These are phyloP conservation scores for Mucor mucedo DNA, from an alignment of 371 early-diverging fungal genomes.

Conservation along the genomic window DNA sequence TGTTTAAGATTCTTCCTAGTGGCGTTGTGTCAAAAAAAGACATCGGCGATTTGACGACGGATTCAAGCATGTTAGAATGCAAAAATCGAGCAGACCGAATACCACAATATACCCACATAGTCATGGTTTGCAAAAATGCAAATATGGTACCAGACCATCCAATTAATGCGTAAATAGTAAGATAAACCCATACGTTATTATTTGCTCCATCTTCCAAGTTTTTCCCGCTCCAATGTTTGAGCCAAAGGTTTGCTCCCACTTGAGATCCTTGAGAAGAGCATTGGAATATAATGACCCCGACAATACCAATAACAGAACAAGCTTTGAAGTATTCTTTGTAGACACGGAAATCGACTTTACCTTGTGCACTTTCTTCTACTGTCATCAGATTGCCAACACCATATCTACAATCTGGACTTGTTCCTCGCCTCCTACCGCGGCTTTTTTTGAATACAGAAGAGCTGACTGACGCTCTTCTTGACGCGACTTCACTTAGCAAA, in stretches of 20 bases:
- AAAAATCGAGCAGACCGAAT: slow-evolving; percentile 71
- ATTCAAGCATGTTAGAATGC: slow-evolving; percentile 63
- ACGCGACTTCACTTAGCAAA: slow-evolving; percentile 21
- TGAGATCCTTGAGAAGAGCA: slow-evolving; percentile 60
- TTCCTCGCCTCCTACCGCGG: background rate
- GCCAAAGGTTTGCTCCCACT: slow-evolving; percentile 71
- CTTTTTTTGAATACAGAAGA: slow-evolving; percentile 34
- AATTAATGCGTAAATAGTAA: slow-evolving; percentile 81
- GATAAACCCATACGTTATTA: slow-evolving; percentile 61
- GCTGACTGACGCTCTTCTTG: slow-evolving; percentile 56
- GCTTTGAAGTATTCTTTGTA: slow-evolving; percentile 81
- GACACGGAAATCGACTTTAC: slow-evolving; percentile 73
- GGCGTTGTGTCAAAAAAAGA: slow-evolving; percentile 89
- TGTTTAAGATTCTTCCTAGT: slow-evolving; percentile 82
- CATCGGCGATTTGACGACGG: slow-evolving; percentile 78
- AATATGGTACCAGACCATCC: slow-evolving; percentile 72
- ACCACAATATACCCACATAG: slow-evolving; percentile 84
- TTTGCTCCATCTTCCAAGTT: slow-evolving; percentile 45
- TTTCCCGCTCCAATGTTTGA: slow-evolving; percentile 72
- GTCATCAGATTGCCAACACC: slow-evolving; percentile 59
- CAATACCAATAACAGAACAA: slow-evolving; percentile 65
- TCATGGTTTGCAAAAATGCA: slow-evolving; percentile 72
- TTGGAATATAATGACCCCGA: slow-evolving; percentile 59
- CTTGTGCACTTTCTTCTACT: slow-evolving; percentile 80
- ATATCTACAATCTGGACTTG: slow-evolving; percentile 18